A percentile compares a stretch with the other conserved stretches of the same genome.
These are phyloP conservation scores for Eustoma russellianum DNA, from an alignment of 257 asterid species.

Conservation along the genomic window DNA sequence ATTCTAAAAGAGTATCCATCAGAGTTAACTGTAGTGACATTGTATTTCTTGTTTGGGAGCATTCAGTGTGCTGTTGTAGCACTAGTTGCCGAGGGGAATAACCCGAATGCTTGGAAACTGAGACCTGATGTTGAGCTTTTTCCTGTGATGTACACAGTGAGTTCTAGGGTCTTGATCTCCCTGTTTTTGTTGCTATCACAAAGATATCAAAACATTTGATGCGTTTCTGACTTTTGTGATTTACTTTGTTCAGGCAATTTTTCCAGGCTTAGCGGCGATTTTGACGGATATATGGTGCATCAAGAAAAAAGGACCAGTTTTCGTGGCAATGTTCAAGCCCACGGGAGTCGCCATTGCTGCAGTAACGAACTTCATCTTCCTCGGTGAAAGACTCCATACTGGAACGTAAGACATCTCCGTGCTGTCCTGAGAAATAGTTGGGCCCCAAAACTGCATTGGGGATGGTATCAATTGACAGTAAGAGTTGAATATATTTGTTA, in stretches of 20 bases:
- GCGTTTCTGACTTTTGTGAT: too few relatives aligned
- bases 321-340: conserved; percentile 25
- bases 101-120: conserved; percentile 17
- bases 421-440: too few relatives aligned
- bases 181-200: background rate
- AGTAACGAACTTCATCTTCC: conserved; percentile 14
- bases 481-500: too few relatives aligned
- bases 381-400: conserved; percentile 14
- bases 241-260: background rate
- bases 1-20: conserved; percentile 14
- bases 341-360: conserved; percentile 19
- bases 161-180: conserved; percentile 5
- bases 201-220: too few relatives aligned
- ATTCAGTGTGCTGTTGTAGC: conserved; percentile 3
- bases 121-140: conserved; percentile 16
- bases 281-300: conserved; percentile 16
- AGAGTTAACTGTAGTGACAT: conserved; percentile 13
- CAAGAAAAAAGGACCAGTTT: conserved; percentile 21
- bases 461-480: too few relatives aligned
- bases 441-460: too few relatives aligned
- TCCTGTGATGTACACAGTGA: conserved; percentile 11
- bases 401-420: conserved; percentile 12
- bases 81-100: background rate
- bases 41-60: conserved; percentile 10
- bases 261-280: conserved; percentile 1